Evolutionary conservation across 345 rosid genomes (phyloP).

Genomic region (Hirschfeldia incana): DNA sequence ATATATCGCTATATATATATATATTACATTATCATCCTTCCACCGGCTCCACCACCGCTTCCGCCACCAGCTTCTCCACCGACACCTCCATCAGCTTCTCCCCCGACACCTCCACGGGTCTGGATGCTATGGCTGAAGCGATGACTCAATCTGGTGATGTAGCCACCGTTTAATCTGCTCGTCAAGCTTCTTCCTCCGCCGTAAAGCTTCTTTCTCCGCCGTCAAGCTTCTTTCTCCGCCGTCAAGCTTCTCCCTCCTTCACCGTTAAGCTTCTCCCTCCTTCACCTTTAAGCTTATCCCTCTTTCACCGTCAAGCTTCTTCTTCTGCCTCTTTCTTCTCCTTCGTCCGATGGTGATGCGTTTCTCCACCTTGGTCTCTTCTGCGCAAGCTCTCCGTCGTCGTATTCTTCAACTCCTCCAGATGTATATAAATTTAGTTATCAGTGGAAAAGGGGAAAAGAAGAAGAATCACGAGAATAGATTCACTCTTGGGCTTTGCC

Average conservation of each 20-base stretch:
- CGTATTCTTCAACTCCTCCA: neutral
- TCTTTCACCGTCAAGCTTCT: too few species aligned
- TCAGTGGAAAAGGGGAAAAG: neutral
- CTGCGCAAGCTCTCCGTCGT: neutral
- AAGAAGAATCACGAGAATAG: neutral
- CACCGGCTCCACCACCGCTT: too few species aligned
- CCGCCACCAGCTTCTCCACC: too few species aligned
- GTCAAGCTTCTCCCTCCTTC: neutral
- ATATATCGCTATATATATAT: too few species aligned
- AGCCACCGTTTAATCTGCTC: neutral
- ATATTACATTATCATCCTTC: too few species aligned
- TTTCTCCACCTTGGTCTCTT: neutral
- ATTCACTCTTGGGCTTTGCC: neutral
- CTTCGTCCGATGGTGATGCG: neutral
- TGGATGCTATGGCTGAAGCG: neutral
- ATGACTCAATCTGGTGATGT: neutral
- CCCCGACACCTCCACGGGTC: neutral
- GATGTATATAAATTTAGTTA: neutral
- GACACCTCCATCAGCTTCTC: neutral
- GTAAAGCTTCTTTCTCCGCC: too few species aligned
- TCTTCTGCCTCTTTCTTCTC: neutral
- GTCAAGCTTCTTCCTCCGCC: neutral
- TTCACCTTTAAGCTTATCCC: too few species aligned
- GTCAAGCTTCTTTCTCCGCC: neutral
- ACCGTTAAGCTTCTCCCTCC: neutral